These are phyloP conservation scores for Potentilla sterilis DNA, from an alignment of 306 rosid species.

Conservation along the genomic window DNA sequence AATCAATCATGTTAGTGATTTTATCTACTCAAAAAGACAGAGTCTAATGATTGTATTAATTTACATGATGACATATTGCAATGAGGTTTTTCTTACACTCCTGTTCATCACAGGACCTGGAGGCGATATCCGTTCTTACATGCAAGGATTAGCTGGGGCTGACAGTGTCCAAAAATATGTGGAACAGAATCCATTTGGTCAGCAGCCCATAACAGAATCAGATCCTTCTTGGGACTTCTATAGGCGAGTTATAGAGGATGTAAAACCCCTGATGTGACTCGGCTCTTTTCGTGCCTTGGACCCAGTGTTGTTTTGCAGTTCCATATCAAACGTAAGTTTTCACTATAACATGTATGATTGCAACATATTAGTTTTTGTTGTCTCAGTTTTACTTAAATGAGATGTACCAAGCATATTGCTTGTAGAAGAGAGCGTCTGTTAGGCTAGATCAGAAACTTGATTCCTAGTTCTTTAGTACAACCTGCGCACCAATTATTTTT, in stretches of 20 bases:
- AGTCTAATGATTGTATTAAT: neutral
- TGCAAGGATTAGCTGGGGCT: conserved; percentile 59
- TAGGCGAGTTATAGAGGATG: conserved; percentile 23
- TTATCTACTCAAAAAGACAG: neutral
- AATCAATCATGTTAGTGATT: neutral
- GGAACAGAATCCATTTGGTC: conserved; percentile 65
- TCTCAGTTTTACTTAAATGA: neutral
- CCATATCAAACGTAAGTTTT: neutral
- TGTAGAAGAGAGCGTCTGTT: neutral
- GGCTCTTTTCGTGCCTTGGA: neutral
- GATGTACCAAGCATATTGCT: neutral
- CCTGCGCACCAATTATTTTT: neutral
- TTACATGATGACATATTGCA: neutral
- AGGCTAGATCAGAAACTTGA: neutral
- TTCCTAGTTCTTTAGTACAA: neutral
- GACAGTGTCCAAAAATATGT: conserved; percentile 63
- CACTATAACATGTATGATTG: neutral
- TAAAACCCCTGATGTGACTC: neutral
- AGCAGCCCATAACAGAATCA: conserved; percentile 54
- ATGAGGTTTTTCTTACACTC: neutral
- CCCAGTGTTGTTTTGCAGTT: neutral
- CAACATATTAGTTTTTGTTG: neutral
- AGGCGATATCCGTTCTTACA: conserved; percentile 65
- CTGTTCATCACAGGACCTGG: conserved; percentile 53
- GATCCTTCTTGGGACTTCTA: conserved; percentile 59